Evolutionary conservation across 176 grass and related monocot species (phyloP).

Genomic region (Aegilops umbellulata): DNA sequence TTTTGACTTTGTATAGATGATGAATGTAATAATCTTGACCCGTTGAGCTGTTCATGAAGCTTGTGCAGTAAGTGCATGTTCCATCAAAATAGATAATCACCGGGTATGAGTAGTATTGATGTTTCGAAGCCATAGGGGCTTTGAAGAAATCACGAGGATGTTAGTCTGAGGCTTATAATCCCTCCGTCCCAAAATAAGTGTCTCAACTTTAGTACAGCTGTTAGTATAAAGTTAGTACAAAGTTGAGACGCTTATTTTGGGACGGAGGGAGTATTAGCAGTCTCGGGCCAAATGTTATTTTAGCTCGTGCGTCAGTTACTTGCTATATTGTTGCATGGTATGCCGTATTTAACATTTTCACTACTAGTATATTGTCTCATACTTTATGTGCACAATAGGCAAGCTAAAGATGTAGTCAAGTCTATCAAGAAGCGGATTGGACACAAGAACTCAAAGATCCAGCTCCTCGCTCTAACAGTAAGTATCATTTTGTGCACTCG

Average conservation of each 20-base stretch:
- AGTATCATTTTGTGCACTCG: conserved; percentile 22
- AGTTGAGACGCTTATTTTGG: too few species aligned
- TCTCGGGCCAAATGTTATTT: conserved; percentile 11
- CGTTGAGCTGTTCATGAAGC: not conserved
- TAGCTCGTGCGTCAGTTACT: not conserved
- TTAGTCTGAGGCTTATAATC: not conserved
- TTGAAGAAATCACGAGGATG: not conserved
- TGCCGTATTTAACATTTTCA: not conserved
- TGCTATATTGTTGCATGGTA: conserved; percentile 8
- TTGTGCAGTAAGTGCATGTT: conserved; percentile 3
- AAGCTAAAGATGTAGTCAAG: conserved; percentile 93
- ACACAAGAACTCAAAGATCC: conserved; percentile 85
- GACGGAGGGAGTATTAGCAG: not conserved
- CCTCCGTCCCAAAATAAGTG: too few species aligned
- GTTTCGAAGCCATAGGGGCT: not conserved
- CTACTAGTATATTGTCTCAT: conserved; percentile 16
- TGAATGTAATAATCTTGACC: not conserved
- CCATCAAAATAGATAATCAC: not conserved
- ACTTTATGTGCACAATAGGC: conserved; percentile 37
- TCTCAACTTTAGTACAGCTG: too few species aligned
- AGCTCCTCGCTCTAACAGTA: conserved; percentile 81
- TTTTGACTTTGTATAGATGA: not conserved
- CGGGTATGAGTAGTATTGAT: not conserved
- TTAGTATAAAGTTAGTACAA: too few species aligned
- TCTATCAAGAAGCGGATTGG: conserved; percentile 78